These are phyloP conservation scores for Nasturtium officinale DNA, from an alignment of 345 rosid species.

Conservation along the genomic window DNA sequence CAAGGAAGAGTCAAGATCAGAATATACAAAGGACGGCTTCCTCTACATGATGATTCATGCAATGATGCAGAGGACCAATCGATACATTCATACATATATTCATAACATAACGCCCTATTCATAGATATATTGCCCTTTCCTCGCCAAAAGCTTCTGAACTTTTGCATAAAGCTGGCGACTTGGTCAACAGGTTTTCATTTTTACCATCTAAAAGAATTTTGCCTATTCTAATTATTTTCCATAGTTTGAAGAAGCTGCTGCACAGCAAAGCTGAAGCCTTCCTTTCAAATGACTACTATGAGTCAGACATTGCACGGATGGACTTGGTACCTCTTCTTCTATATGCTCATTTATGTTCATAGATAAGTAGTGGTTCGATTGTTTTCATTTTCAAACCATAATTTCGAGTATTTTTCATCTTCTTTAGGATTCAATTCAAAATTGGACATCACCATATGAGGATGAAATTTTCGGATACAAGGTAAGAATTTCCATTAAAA, in stretches of 20 bases:
- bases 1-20: no score
- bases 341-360: background rate
- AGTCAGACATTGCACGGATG: slow-evolving; percentile 97
- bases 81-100: no score
- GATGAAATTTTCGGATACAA: slow-evolving; percentile 87
- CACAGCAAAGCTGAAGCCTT: slow-evolving; percentile 89
- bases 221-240: slow-evolving; percentile 17
- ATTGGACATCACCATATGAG: slow-evolving; percentile 89
- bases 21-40: no score
- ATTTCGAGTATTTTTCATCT: slow-evolving; percentile 15
- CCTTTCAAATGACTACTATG: slow-evolving; percentile 86
- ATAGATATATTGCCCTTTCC: slow-evolving; percentile 63
- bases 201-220: background rate
- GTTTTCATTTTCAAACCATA: slow-evolving; percentile 1
- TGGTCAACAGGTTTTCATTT: slow-evolving; percentile 42
- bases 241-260: slow-evolving; percentile 84
- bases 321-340: slow-evolving; percentile 63
- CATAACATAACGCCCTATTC: slow-evolving; percentile 51
- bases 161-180: slow-evolving; percentile 82
- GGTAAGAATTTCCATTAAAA: slow-evolving; percentile 48
- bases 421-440: slow-evolving; percentile 83
- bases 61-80: no score
- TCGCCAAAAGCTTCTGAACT: slow-evolving; percentile 65
- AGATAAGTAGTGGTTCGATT: background rate
- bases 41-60: no score